Evolutionary conservation across 345 rosid species (phyloP), one percentile per base, ranked within the genome.

Genomic region (Hypericum androsaemum): DNA sequence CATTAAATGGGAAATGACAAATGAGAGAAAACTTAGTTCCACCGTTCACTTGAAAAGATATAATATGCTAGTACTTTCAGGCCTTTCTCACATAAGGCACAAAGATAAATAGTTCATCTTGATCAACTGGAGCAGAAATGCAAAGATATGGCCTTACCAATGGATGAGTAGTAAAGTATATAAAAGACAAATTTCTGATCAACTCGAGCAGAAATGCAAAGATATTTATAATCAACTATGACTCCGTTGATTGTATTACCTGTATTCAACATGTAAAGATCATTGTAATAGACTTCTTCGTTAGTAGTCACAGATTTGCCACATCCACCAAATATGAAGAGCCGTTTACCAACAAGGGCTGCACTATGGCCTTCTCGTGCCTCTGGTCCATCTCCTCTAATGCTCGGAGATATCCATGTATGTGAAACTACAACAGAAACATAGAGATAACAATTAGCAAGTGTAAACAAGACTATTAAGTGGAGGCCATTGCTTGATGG

Each of bases 281-380:
- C 95, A 65, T 79, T 82, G 67, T 86, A 94, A 66, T 88, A 92
- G 50, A 84, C 74, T 72, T 88, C 95, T n/a, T 69, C 82, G 64
- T 73, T 72, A 55, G 44, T 62, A 71, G 42, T 67, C 43, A 71
- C 56, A 60, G 94, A 88, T 75, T 83, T 83, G 46, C 97, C 97
- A 49, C 88, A 81, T 45, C 99, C 99, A 57, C 99, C 99, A 76
- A 88, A 88, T 68, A 88, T 68, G 65, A 81, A 92, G 41, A 92
- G 79, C 17, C 83, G 74, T 83, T 75, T 88, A 10, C 97, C 95
- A 69, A 92, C 88, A 50, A 88, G 84, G 6, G 95, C 82, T 46
- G 98, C 94, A 58, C 82, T 74, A 65, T 92, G 97, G 64, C 95
- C 95, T 71, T 94, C 99, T 62, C 99, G 83, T 54, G 94, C 86